Percentiles rank a stretch among this genome's conserved stretches.
Evolutionary conservation across 192 early-diverging fungal genomes (phyloP).

Genomic region (Piromyces sp.): DNA sequence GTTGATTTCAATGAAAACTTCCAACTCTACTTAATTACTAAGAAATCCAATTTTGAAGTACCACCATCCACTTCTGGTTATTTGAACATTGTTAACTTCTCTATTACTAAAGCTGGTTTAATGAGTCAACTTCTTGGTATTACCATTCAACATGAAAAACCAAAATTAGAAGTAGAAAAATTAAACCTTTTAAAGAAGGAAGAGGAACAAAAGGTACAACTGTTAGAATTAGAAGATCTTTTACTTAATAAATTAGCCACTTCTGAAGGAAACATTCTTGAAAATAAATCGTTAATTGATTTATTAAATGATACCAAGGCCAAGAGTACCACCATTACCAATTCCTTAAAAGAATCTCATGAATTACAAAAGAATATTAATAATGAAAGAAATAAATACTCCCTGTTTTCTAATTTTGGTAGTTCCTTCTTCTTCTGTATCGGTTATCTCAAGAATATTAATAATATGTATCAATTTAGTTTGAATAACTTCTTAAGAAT

Average conservation of each 20-base stretch:
- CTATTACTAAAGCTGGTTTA: constrained; percentile 30
- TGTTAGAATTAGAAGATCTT: constrained; percentile 26
- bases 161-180: constrained; percentile 30
- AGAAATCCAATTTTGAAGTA: constrained; percentile 12
- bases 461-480: constrained; percentile 41
- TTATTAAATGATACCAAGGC: constrained; percentile 35
- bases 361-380: constrained; percentile 27
- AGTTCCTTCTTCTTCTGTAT: constrained; percentile 29
- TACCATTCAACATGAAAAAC: constrained; percentile 33
- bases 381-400: constrained; percentile 30
- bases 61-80: constrained; percentile 16
- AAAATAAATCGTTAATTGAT: constrained; percentile 27
- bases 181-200: constrained; percentile 28
- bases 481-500: constrained; percentile 20
- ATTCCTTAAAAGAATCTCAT: constrained; percentile 23
- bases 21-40: constrained; percentile 25
- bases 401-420: constrained; percentile 23
- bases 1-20: constrained; percentile 40
- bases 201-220: constrained; percentile 30
- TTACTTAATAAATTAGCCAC: constrained; percentile 31
- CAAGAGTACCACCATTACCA: constrained; percentile 25
- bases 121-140: constrained; percentile 32
- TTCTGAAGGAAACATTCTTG: constrained; percentile 40
- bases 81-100: constrained; percentile 31
- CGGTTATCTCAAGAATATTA: constrained; percentile 22